Percentiles rank a stretch among this genome's conserved stretches.
phyloP scores from a whole-genome alignment of 2,329 filamentous ascomycete species.

The Aureobasidium sp. region DNA sequence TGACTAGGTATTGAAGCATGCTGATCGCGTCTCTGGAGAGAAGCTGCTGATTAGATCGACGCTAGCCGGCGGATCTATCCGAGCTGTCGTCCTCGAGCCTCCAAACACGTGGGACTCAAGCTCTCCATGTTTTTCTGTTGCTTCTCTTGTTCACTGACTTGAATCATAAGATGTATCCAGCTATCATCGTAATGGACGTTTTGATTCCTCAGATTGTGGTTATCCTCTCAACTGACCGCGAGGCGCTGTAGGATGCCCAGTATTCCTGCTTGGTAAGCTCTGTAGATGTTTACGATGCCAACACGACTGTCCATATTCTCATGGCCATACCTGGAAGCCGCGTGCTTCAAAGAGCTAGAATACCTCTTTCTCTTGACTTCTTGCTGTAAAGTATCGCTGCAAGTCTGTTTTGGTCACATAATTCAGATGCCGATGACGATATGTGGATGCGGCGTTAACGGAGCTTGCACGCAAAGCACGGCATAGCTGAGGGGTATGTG shows the following conservation, averaged over 20 bases:
- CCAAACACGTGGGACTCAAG: not conserved
- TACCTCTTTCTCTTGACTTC: not conserved
- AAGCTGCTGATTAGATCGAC: constrained; percentile 8
- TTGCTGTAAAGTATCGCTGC: not conserved
- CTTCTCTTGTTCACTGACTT: too few species aligned
- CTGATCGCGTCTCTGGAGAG: not conserved
- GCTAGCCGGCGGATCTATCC: not conserved
- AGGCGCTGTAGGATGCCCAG: too few species aligned
- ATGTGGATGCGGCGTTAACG: not conserved
- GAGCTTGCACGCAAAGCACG: not conserved
- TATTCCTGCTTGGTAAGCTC: too few species aligned
- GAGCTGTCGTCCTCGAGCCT: not conserved
- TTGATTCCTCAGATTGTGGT: too few species aligned
- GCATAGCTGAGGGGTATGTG: not conserved
- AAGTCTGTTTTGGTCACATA: not conserved
- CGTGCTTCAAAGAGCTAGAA: too few species aligned
- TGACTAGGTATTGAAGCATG: not conserved
- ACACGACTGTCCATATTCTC: too few species aligned
- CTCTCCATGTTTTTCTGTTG: not conserved
- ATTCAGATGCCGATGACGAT: not conserved
- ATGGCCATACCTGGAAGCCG: too few species aligned
- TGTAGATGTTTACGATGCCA: too few species aligned
- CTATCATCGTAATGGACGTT: not conserved
- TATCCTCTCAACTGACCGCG: too few species aligned
- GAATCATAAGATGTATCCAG: too few species aligned